Conservation (phyloP, 139 green algal species). For the Chlorella vulgaris region DNA sequence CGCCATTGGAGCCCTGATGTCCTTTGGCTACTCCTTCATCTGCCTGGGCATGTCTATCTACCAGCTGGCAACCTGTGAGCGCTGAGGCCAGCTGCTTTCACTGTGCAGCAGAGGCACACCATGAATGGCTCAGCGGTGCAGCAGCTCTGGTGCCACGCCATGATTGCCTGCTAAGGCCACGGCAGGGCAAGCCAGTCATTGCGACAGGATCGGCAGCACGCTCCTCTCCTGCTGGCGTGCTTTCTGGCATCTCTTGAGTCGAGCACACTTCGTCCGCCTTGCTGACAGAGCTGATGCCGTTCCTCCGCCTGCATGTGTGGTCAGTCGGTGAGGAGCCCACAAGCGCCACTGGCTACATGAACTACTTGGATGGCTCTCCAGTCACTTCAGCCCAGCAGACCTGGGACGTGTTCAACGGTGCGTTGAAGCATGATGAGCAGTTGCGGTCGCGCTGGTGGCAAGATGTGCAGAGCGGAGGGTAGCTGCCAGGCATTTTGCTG, state of each 20-base stretch:
- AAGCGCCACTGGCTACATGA: neutral
- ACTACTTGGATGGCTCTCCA: too few relatives aligned
- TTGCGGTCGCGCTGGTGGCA: too few relatives aligned
- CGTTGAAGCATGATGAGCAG: too few relatives aligned
- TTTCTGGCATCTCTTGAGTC: neutral
- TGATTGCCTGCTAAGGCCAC: too few relatives aligned
- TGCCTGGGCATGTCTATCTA: slow-evolving; percentile 52
- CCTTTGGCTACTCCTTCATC: slow-evolving; percentile 55
- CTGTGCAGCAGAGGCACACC: too few relatives aligned
- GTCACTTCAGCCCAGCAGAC: neutral
- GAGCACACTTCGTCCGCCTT: neutral
- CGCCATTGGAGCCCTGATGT: slow-evolving; percentile 40
- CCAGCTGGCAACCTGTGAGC: slow-evolving; percentile 22
- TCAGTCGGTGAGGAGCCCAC: neutral
- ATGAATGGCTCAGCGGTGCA: neutral
- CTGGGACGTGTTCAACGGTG: slow-evolving; percentile 25
- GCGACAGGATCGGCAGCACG: too few relatives aligned
- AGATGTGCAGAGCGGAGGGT: too few relatives aligned
- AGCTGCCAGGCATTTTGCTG: too few relatives aligned
- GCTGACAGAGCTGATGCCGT: neutral
- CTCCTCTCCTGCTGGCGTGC: too few relatives aligned
- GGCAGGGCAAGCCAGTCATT: too few relatives aligned
- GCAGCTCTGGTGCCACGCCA: neutral
- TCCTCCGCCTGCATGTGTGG: neutral
- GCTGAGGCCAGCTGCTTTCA: neutral